phyloP scores from a whole-genome alignment of 352 stramenopile species.

The Phytophthora cryptogea region DNA sequence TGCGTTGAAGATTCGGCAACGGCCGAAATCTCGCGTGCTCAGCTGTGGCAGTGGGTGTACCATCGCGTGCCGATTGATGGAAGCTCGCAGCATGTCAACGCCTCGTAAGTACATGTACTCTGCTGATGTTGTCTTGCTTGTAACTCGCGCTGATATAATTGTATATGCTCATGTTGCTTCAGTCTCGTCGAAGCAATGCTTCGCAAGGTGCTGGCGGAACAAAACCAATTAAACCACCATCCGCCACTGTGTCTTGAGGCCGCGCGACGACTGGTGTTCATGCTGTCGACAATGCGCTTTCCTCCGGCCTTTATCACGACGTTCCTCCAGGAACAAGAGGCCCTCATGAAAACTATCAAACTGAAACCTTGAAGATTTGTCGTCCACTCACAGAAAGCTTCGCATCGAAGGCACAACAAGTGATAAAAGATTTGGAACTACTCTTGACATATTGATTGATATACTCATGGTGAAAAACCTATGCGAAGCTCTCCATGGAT shows the following conservation, averaged over 20 bases:
- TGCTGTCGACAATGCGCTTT: conserved; percentile 59
- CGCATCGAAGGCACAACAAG: not conserved
- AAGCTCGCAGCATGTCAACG: conserved; percentile 34
- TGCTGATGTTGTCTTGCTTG: not conserved
- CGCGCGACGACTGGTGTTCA: conserved; percentile 59
- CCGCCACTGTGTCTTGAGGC: conserved; percentile 45
- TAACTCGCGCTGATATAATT: conserved; percentile 1
- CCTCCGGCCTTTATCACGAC: conserved; percentile 70
- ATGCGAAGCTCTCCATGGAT: conserved; percentile 82
- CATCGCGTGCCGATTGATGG: conserved; percentile 54
- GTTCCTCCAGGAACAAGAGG: conserved; percentile 68
- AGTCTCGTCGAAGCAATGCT: conserved; percentile 63
- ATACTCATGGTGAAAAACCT: conserved; percentile 11
- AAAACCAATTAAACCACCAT: conserved; percentile 24
- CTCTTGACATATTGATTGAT: conserved; percentile 30
- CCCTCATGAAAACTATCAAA: conserved; percentile 46
- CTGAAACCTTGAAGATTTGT: conserved; percentile 7
- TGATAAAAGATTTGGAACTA: conserved; percentile 1
- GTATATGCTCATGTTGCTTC: conserved; percentile 6
- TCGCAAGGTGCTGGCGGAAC: conserved; percentile 35
- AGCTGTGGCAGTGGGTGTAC: conserved; percentile 90
- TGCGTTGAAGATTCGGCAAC: conserved; percentile 95
- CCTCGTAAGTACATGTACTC: conserved; percentile 35
- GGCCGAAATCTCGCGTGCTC: conserved; percentile 93
- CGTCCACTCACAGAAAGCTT: not conserved